phyloP scores from a whole-genome alignment of 441 rosid genomes.

The Gossypium davidsonii region DNA sequence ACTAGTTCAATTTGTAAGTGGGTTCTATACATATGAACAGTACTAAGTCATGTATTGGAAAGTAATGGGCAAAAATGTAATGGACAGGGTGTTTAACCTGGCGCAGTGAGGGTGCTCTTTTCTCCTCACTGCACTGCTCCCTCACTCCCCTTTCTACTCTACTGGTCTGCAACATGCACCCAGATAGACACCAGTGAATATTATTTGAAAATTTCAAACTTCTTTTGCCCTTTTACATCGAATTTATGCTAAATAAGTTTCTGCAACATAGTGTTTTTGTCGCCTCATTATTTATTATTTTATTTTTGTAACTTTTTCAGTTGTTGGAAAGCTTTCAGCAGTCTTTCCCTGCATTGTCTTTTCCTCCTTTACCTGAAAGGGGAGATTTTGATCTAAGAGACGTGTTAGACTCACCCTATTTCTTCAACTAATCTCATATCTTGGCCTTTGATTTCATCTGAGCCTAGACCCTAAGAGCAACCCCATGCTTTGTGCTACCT shows the following conservation, averaged over 20 bases:
- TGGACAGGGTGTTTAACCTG: background rate
- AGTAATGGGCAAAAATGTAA: background rate
- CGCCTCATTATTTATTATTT: background rate
- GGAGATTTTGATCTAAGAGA: constrained; percentile 85
- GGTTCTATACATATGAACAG: background rate
- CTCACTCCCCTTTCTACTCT: background rate
- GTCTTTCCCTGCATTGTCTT: constrained; percentile 56
- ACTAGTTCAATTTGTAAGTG: background rate
- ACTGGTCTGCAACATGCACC: background rate
- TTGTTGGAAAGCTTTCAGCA: constrained; percentile 75
- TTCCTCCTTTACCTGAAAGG: constrained; percentile 79
- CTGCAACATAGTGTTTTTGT: background rate
- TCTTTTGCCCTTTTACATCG: background rate
- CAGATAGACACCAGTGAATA: background rate
- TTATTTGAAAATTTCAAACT: background rate
- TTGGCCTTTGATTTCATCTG: background rate
- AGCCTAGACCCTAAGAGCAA: background rate
- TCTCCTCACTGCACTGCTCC: background rate
- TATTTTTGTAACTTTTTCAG: constrained; percentile 33
- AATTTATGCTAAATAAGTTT: background rate
- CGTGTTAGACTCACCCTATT: constrained; percentile 78
- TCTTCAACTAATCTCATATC: constrained; percentile 61
- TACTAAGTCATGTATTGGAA: background rate
- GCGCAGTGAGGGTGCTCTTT: background rate
- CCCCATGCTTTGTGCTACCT: background rate